Evolutionary conservation across 148 eudicot species (phyloP), one percentile per base, ranked within the genome.

Genomic region (Oxyria digyna): DNA sequence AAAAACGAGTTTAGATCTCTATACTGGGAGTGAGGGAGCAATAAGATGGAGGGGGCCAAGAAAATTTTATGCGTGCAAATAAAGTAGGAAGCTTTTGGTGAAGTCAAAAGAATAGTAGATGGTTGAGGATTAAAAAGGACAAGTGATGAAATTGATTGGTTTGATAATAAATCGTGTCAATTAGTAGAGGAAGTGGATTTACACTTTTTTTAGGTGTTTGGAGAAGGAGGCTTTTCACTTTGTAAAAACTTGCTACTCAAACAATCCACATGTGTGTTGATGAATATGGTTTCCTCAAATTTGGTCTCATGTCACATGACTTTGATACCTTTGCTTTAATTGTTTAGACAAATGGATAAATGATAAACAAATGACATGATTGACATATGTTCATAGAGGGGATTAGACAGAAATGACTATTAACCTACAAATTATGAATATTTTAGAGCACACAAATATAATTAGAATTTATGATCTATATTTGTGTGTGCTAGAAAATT

Each of bases 181-280:
- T 59, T 27, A 59, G 4, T 59, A 15, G 18, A 59, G 35, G 35
- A 57, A 57, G 64, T 57, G 64, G 35, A 57, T 57, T 57, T 26
- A 8, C 29, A 8, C 38, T 5, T 59, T 59, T 59, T 57, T n/a
- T n/a, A n/a, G 18, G 64, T 0, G 35, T 57, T 57, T 57, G 64
- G 64, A 57, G 33, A 12, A 57, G 33, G 33, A 29, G 64, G 18
- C 64, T 27, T 59, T 59, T 13, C 37, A 59, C 65, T 54, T 50
- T 59, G 20, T 59, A 29, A 24, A 50, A 52, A 15, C 15, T 2
- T 52, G 62, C 17, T 20, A 24, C 27, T 24, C 59, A 13, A 6
- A 59, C 35, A 29, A 59, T 59, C 18, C 38, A 59, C 65, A 29
- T 59, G 41, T 59, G 65, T 59, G 65, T 59, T 59, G 20, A 29